Percentiles rank a stretch among this genome's conserved stretches.
Conservation (phyloP, 345 rosid species). For the Corchorus olitorius region DNA sequence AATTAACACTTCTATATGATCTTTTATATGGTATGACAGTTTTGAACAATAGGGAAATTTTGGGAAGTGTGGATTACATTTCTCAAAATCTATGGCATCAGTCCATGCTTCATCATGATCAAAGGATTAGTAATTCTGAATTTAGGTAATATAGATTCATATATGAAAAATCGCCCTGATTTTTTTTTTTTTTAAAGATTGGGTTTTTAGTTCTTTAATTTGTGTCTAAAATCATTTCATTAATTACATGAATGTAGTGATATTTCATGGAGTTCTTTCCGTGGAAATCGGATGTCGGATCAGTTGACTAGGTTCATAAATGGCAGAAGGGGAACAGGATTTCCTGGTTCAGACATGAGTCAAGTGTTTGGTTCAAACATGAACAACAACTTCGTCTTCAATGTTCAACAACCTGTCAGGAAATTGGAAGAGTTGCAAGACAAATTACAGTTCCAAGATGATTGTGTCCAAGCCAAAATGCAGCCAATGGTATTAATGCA, state of each 20-base stretch:
- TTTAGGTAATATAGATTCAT: conserved; percentile 28
- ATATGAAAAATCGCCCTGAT: too few relatives aligned
- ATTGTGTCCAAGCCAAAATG: neutral
- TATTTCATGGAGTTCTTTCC: conserved; percentile 11
- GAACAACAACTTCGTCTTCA: neutral
- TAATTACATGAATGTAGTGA: neutral
- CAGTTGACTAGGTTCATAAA: conserved; percentile 14
- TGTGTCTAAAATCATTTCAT: neutral
- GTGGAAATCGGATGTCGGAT: conserved; percentile 21
- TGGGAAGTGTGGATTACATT: conserved; percentile 22
- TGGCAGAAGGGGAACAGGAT: neutral
- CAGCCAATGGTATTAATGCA: neutral
- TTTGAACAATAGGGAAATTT: conserved; percentile 22
- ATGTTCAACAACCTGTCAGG: conserved; percentile 10
- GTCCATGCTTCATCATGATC: conserved; percentile 28
- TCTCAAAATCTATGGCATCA: conserved; percentile 27
- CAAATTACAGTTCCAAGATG: neutral
- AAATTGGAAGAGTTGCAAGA: conserved; percentile 9
- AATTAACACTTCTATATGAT: neutral
- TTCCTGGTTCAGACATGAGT: conserved; percentile 7
- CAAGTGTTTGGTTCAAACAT: conserved; percentile 18
- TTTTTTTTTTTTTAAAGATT: conserved; percentile 20
- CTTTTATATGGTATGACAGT: conserved; percentile 26
- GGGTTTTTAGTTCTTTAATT: neutral
- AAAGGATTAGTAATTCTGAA: conserved; percentile 23